These are phyloP conservation scores for Pythium brachiatum DNA, from an alignment of 352 stramenopile genomes.

Conservation along the genomic window DNA sequence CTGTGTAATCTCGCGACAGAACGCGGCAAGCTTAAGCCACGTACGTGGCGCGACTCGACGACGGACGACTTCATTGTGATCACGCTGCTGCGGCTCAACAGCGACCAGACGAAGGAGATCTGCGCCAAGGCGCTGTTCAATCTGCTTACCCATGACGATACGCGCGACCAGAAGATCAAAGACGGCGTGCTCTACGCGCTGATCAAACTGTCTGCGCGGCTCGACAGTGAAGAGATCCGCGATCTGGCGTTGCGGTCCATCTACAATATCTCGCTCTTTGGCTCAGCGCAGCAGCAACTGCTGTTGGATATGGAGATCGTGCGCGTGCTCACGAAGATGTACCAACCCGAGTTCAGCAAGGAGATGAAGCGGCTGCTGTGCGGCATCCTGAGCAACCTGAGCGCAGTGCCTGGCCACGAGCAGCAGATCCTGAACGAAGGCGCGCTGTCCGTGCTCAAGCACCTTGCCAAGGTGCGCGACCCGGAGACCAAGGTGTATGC, in stretches of 20 bases:
- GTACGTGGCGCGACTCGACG: slow-evolving; percentile 61
- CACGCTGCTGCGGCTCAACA: slow-evolving; percentile 82
- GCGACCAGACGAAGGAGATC: slow-evolving; percentile 76
- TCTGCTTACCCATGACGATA: slow-evolving; percentile 75
- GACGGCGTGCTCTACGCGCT: slow-evolving; percentile 81
- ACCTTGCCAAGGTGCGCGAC: slow-evolving; percentile 69
- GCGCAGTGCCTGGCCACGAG: slow-evolving; percentile 17
- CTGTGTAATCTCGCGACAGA: slow-evolving; percentile 85
- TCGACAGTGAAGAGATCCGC: slow-evolving; percentile 75
- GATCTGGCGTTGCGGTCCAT: slow-evolving; percentile 66
- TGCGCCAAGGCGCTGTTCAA: slow-evolving; percentile 87
- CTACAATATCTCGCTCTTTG: slow-evolving; percentile 76
- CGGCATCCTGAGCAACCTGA: slow-evolving; percentile 77
- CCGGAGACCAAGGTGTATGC: slow-evolving; percentile 83
- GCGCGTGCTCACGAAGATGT: slow-evolving; percentile 70
- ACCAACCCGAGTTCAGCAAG: slow-evolving; percentile 64
- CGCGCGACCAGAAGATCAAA: slow-evolving; percentile 65
- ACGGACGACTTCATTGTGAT: slow-evolving; percentile 88
- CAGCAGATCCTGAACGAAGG: slow-evolving; percentile 44
- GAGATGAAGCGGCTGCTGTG: slow-evolving; percentile 78
- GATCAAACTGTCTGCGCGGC: slow-evolving; percentile 72
- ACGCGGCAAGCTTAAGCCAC: slow-evolving; percentile 31
- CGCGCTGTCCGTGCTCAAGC: slow-evolving; percentile 57
- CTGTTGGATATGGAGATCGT: slow-evolving; percentile 84
- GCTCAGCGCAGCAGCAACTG: slow-evolving; percentile 37